These are phyloP conservation scores for Colletotrichum costaricense DNA, from an alignment of 2,329 filamentous ascomycete genomes.

Conservation along the genomic window DNA sequence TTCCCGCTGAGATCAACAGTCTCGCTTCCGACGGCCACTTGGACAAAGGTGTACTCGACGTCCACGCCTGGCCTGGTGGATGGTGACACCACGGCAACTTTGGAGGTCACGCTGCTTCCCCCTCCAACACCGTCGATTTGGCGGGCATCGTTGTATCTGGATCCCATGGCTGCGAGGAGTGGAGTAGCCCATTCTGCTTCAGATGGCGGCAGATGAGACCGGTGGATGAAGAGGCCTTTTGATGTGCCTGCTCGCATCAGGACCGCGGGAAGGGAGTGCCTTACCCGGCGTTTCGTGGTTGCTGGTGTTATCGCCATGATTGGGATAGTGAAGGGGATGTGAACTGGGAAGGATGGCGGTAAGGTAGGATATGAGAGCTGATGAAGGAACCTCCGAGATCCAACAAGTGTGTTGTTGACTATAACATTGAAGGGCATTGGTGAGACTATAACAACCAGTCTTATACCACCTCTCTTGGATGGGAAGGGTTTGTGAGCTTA, in stretches of 20 bases:
- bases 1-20: conserved; percentile 69
- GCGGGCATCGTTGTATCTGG: conserved; percentile 63
- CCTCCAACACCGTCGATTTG: conserved; percentile 74
- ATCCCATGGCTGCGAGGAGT: conserved; percentile 66
- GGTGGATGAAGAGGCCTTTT: conserved; percentile 68
- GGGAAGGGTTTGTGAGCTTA: not conserved
- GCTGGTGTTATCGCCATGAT: conserved; percentile 21
- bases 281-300: conserved; percentile 15
- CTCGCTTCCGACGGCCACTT: conserved; percentile 66
- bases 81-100: conserved; percentile 67
- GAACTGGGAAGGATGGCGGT: not conserved
- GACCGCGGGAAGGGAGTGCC: conserved; percentile 56
- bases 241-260: conserved; percentile 75
- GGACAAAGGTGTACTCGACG: conserved; percentile 73
- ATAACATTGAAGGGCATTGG: not conserved
- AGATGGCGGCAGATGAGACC: conserved; percentile 60
- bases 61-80: conserved; percentile 56
- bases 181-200: conserved; percentile 60
- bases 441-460: not conserved
- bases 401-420: not conserved
- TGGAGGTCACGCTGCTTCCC: conserved; percentile 70
- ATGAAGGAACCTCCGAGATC: not conserved
- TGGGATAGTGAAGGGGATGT: not conserved
- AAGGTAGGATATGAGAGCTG: not conserved
- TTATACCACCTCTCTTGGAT: not conserved